These are phyloP conservation scores for Atkinsonella hypoxylon DNA, from an alignment of 2,329 filamentous ascomycete species.

Conservation along the genomic window DNA sequence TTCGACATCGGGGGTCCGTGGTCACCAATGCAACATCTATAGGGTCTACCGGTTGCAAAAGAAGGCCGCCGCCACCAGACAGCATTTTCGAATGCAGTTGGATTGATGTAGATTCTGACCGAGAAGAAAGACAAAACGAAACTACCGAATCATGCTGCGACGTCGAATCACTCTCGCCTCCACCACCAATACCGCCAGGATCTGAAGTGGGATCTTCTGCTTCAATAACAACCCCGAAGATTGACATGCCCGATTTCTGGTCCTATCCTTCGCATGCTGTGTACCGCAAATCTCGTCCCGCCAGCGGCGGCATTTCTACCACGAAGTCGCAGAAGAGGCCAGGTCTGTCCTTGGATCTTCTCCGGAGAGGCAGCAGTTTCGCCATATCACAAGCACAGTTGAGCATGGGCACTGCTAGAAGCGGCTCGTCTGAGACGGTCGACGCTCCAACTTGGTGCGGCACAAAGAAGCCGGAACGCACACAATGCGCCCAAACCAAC, in stretches of 20 bases:
- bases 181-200: slow-evolving; percentile 18
- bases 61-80: slow-evolving; percentile 9
- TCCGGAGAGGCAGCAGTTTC: slow-evolving; percentile 2
- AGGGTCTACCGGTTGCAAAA: slow-evolving; percentile 17
- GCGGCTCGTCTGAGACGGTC: neutral
- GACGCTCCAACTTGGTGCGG: neutral
- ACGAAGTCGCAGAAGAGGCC: slow-evolving; percentile 7
- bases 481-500: neutral
- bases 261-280: slow-evolving; percentile 3
- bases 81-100: slow-evolving; percentile 20
- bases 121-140: slow-evolving; percentile 14
- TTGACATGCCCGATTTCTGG: neutral
- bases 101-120: slow-evolving; percentile 26
- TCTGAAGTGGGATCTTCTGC: slow-evolving; percentile 7
- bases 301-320: slow-evolving; percentile 7
- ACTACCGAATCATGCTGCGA: slow-evolving; percentile 2
- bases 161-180: slow-evolving; percentile 15
- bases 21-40: slow-evolving; percentile 25
- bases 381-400: neutral
- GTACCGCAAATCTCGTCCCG: slow-evolving; percentile 15
- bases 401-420: neutral
- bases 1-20: slow-evolving; percentile 23
- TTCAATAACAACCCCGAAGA: neutral
- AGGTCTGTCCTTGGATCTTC: slow-evolving; percentile 11
- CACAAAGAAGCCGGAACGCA: neutral